phyloP scores from a whole-genome alignment of 2,329 filamentous ascomycete genomes.

The Botryotinia narcissicola region DNA sequence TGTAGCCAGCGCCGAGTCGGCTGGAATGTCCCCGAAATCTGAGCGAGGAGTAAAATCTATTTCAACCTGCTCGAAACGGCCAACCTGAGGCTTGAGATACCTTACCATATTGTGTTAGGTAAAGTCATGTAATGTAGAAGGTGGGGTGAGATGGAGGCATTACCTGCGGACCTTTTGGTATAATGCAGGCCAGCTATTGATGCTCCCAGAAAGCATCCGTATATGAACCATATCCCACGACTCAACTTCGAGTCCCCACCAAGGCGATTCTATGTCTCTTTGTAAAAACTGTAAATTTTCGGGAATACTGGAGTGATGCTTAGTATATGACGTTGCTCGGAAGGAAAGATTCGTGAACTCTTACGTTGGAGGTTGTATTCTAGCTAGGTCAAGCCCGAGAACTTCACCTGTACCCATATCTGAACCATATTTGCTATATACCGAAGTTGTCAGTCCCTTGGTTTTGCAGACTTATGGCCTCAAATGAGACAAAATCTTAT shows the following conservation, averaged over 20 bases:
- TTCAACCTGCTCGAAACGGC: constrained; percentile 83
- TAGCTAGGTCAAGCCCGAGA: constrained; percentile 58
- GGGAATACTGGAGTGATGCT: constrained; percentile 57
- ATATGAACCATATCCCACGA: constrained; percentile 73
- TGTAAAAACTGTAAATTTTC: constrained; percentile 66
- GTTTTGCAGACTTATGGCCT: background rate
- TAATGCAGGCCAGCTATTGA: constrained; percentile 70
- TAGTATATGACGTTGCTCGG: background rate
- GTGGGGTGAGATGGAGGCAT: constrained; percentile 32
- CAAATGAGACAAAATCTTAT: constrained; percentile 16
- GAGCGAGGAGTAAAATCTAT: constrained; percentile 77
- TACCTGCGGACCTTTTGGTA: constrained; percentile 70
- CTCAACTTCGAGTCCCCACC: constrained; percentile 49
- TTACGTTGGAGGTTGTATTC: constrained; percentile 58
- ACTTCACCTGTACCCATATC: constrained; percentile 45
- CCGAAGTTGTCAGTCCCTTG: constrained; percentile 11
- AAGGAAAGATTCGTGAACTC: constrained; percentile 29
- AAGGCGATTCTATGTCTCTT: constrained; percentile 75
- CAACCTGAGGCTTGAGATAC: constrained; percentile 68
- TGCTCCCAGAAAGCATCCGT: constrained; percentile 74
- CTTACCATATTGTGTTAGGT: constrained; percentile 43
- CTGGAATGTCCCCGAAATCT: constrained; percentile 61
- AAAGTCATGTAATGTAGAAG: background rate
- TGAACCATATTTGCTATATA: constrained; percentile 20
- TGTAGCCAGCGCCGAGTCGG: constrained; percentile 55